Evolutionary conservation across 495 filamentous ascomycete genomes (phyloP).

Genomic region (Jackrogersella multiformis): DNA sequence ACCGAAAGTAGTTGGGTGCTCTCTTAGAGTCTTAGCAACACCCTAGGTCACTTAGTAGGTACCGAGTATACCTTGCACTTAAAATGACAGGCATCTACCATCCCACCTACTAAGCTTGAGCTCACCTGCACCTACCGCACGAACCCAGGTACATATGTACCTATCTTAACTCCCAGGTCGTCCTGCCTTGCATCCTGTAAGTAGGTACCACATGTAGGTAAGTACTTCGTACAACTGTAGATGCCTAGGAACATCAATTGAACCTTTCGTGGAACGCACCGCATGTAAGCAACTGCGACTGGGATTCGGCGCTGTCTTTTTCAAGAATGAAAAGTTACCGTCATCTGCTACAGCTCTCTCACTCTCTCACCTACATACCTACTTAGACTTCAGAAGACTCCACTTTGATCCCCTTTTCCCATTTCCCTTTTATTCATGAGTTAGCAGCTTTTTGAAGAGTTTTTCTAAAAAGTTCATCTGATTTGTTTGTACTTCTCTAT

Average conservation of each 20-base stretch:
- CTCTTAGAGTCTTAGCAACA: slow-evolving; percentile 10
- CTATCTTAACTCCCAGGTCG: no score
- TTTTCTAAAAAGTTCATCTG: not conserved
- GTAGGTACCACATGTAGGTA: not conserved
- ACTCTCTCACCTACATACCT: slow-evolving; percentile 2
- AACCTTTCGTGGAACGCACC: not conserved
- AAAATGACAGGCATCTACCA: slow-evolving; percentile 22
- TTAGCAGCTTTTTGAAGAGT: not conserved
- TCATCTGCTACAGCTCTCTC: slow-evolving; percentile 9
- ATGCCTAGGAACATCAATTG: no score
- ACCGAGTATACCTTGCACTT: slow-evolving; percentile 25
- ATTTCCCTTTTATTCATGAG: not conserved
- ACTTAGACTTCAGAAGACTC: slow-evolving; percentile 4
- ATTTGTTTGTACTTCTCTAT: not conserved
- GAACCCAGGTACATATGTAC: not conserved
- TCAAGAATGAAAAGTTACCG: slow-evolving; percentile 25
- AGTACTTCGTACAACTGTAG: slow-evolving; percentile 16
- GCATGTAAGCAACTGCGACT: slow-evolving; percentile 3
- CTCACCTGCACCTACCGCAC: slow-evolving; percentile 9
- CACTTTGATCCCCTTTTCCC: slow-evolving; percentile 25
- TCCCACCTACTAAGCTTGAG: slow-evolving; percentile 19
- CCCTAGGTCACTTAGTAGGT: no score
- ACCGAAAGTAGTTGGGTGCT: slow-evolving; percentile 23
- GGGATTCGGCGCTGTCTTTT: slow-evolving; percentile 2
- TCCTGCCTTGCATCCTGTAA: no score